A percentile compares a stretch with the other conserved stretches of the same genome.
Conservation (phyloP, 805 yeast species). For the Candida methanosorbosa region DNA sequence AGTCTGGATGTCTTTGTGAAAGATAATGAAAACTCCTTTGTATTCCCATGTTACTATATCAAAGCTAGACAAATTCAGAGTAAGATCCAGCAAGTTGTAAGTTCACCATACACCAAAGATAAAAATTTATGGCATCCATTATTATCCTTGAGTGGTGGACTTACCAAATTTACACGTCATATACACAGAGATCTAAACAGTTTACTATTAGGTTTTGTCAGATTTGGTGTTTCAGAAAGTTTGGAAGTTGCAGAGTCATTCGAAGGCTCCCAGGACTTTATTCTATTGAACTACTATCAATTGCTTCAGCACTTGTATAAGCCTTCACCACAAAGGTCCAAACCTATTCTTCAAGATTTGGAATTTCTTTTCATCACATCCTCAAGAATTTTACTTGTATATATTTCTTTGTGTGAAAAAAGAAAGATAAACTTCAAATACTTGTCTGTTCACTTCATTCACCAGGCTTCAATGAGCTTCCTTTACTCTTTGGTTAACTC, state of each 20-base stretch:
- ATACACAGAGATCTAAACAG: background rate
- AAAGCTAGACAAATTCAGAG: constrained; percentile 11
- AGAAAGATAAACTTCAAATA: constrained; percentile 13
- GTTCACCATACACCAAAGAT: background rate
- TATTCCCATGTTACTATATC: constrained; percentile 8
- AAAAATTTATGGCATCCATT: background rate
- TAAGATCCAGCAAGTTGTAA: constrained; percentile 10
- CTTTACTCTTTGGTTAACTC: constrained; percentile 13
- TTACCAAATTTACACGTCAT: background rate
- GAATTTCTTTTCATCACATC: constrained; percentile 8
- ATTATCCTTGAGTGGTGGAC: background rate
- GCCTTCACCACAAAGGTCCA: constrained; percentile 5
- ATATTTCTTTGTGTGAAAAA: constrained; percentile 4
- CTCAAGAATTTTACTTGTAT: constrained; percentile 5
- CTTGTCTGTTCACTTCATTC: constrained; percentile 13
- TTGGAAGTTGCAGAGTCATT: background rate
- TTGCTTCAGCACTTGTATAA: constrained; percentile 9
- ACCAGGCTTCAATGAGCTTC: constrained; percentile 11
- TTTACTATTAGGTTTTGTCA: background rate
- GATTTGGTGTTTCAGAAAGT: background rate
- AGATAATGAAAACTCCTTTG: constrained; percentile 1
- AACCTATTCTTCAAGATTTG: constrained; percentile 4
- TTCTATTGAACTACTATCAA: constrained; percentile 12
- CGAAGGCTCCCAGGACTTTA: constrained; percentile 6
- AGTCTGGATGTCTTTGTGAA: constrained; percentile 1